A percentile compares a stretch with the other conserved stretches of the same genome.
Conservation (phyloP, 768 basidiomycete species). For the Lentinula edodes region DNA sequence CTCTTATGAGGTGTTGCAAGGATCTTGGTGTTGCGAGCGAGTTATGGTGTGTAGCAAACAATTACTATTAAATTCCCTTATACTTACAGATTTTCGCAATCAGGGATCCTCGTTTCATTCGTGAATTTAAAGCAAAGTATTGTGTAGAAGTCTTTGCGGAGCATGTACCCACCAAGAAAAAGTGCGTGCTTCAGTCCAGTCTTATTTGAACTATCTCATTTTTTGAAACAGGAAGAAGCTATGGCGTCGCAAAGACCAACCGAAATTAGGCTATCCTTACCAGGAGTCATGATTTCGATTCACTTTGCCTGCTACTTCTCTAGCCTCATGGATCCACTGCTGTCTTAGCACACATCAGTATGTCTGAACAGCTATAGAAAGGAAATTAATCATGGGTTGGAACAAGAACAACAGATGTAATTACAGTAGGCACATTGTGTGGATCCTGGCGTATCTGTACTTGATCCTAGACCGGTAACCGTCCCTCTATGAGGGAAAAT, state of each 20-base stretch:
- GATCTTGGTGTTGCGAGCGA: constrained; percentile 95
- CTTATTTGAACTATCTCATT: neutral
- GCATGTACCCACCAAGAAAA: constrained; percentile 81
- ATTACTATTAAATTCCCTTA: neutral
- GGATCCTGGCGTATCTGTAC: too few species aligned
- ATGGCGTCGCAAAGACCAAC: constrained; percentile 84
- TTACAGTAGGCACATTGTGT: too few species aligned
- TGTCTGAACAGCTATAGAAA: too few species aligned
- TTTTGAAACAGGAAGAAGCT: constrained; percentile 67
- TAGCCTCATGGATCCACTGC: too few species aligned
- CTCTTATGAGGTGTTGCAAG: constrained; percentile 96
- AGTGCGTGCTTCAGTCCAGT: constrained; percentile 46
- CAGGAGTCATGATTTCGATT: constrained; percentile 43
- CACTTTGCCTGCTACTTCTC: too few species aligned
- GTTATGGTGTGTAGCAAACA: constrained; percentile 63
- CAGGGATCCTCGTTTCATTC: constrained; percentile 95
- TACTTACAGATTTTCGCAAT: neutral
- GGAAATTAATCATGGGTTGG: too few species aligned
- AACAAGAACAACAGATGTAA: too few species aligned
- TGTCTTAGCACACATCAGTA: too few species aligned
- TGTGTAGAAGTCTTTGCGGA: constrained; percentile 85
- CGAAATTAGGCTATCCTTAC: constrained; percentile 85
- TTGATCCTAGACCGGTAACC: too few species aligned
- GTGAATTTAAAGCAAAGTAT: constrained; percentile 82
- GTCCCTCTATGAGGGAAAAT: too few species aligned